phyloP scores from a whole-genome alignment of 83 land plant species.

The Picea engelmannii region DNA sequence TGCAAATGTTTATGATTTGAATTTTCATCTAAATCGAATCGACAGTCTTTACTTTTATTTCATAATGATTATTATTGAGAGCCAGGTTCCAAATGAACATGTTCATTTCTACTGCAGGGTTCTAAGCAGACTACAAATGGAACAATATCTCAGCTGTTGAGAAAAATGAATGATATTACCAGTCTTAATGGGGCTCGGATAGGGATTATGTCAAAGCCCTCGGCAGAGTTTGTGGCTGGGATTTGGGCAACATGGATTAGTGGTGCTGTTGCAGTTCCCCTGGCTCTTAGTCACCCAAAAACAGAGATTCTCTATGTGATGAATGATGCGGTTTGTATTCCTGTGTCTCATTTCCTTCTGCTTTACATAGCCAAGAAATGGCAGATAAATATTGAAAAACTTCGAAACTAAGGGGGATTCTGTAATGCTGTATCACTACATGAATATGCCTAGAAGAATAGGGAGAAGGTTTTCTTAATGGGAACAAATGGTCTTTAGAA shows the following conservation, averaged over 20 bases:
- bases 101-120: conserved; percentile 3
- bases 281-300: conserved; percentile 93
- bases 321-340: conserved; percentile 79
- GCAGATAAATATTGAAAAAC: background rate
- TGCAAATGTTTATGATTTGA: background rate
- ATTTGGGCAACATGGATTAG: conserved; percentile 89
- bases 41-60: conserved; percentile 5
- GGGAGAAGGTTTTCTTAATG: conserved; percentile 3
- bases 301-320: conserved; percentile 91
- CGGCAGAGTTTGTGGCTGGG: conserved; percentile 90
- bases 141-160: background rate
- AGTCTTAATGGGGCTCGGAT: conserved; percentile 70
- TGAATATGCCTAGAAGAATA: background rate
- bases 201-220: conserved; percentile 92
- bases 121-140: background rate
- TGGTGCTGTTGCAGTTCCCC: conserved; percentile 93
- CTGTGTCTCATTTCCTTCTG: background rate
- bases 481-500: background rate
- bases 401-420: background rate
- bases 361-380: background rate
- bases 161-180: background rate
- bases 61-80: background rate
- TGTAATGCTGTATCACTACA: background rate
- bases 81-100: background rate
- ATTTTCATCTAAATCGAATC: conserved; percentile 3